Base-by-base conservation (phyloP, 1,284 basidiomycete species). In the Microbotryum lychnidis-dioicae region DNA sequence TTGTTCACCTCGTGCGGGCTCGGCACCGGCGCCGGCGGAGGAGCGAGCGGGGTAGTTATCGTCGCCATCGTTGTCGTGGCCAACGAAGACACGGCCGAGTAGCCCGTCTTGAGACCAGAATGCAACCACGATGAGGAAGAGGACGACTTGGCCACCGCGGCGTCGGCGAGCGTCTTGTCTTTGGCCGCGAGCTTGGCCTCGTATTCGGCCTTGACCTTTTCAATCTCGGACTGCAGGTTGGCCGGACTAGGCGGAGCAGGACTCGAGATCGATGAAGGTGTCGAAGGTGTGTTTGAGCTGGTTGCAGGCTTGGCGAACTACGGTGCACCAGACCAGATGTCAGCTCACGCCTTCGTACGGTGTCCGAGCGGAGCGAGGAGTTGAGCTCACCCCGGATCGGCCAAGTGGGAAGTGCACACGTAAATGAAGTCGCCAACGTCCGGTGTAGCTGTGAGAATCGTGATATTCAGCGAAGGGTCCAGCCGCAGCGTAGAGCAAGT, bases 231-330 rank as follows among this genome's bases (percentile, higher is more conserved):
- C 37, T 63, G 62, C 1, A 62, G 50, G 29, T 64, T 54, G 14
- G 37, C 8, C 8, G 48, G 31, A 9, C 58, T 42, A 2, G 61
- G 23, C 1, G 56, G 33, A 4, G 58, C 29, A 5, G 60, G 50
- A 9, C 46, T 27, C n/a, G 56, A n/a, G 10, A 58, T 10, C 0
- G 55, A 50, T 0, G 57, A 25, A 12, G 63, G 2, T 0, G 54
- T 27, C 9, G 60, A 45, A 2, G 54, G 29, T 1, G 56, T 14
- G 18, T 50, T 27, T 9, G 60, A 50, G 1, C 56, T 37, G 0
- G 58, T 48, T 9, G 62, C 65, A 1, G 67, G 67, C 21, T 54
- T 60, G 2, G 67, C 67, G 48, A 69, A 69, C 67, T 68, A 51
- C 7, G 16, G 45, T 0, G 14, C 18, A 16, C 12, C 6, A 29